Percentiles rank a stretch among this genome's conserved stretches.
Evolutionary conservation across 331 rosid species (phyloP).

Genomic region (Phaseolus coccineus): DNA sequence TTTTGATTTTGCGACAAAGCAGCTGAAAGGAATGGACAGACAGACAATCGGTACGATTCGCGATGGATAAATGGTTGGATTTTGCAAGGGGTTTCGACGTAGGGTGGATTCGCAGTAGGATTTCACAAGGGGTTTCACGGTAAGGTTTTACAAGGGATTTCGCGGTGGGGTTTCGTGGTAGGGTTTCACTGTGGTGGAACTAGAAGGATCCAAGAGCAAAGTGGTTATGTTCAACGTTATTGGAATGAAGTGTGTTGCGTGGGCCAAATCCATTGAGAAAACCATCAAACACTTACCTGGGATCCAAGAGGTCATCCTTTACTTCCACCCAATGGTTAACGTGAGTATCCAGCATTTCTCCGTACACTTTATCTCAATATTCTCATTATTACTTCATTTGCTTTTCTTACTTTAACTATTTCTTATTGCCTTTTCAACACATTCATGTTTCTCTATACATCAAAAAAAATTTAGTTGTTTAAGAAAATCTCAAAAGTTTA

Average conservation of each 20-base stretch:
- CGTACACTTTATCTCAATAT: background rate
- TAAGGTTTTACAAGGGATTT: no score
- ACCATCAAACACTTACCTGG: conserved; percentile 82
- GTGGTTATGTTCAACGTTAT: conserved; percentile 57
- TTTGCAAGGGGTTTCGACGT: no score
- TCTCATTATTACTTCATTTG: no score
- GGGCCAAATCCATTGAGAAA: conserved; percentile 83
- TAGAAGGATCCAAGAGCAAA: conserved; percentile 49
- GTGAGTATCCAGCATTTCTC: conserved; percentile 46
- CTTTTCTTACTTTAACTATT: background rate
- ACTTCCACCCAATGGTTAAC: conserved; percentile 52
- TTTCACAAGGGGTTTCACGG: no score
- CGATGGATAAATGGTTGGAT: no score
- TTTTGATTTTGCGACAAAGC: no score
- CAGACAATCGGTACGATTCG: no score
- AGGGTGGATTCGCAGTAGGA: no score
- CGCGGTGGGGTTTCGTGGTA: no score
- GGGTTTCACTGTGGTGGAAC: background rate
- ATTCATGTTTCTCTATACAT: background rate
- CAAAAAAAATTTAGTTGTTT: background rate
- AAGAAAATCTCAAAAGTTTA: background rate
- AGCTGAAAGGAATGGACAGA: no score
- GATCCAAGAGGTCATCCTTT: conserved; percentile 65
- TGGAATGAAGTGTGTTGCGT: conserved; percentile 91
- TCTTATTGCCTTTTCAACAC: conserved; percentile 7